phyloP scores from a whole-genome alignment of 164 flowering plant genomes.

The Vitis riparia region DNA sequence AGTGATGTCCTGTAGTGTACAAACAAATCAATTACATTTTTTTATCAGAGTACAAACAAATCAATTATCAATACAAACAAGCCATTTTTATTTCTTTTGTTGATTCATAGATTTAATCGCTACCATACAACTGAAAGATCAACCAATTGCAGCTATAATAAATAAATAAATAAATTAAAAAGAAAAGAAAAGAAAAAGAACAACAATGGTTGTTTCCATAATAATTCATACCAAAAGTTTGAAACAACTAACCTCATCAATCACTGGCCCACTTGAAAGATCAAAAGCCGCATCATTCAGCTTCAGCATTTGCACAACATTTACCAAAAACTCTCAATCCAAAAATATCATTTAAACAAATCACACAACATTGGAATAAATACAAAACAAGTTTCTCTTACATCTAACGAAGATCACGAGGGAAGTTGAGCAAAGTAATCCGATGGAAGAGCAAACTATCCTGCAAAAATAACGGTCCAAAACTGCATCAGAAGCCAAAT shows the following conservation, averaged over 20 bases:
- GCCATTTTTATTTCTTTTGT: too few species aligned
- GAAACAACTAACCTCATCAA: constrained; percentile 68
- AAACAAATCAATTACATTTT: too few species aligned
- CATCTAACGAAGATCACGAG: constrained; percentile 42
- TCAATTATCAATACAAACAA: too few species aligned
- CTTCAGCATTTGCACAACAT: constrained; percentile 35
- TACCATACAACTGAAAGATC: too few species aligned
- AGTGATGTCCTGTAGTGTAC: too few species aligned
- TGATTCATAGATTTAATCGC: too few species aligned
- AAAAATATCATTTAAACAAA: constrained; percentile 1
- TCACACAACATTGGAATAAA: not conserved
- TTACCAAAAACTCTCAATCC: constrained; percentile 18
- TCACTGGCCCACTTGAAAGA: constrained; percentile 79
- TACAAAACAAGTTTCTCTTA: constrained; percentile 9
- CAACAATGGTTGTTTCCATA: too few species aligned
- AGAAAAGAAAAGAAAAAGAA: too few species aligned
- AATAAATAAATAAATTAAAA: not conserved
- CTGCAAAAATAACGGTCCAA: constrained; percentile 31
- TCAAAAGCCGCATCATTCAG: constrained; percentile 98
- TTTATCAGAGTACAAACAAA: too few species aligned
- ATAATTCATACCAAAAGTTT: too few species aligned
- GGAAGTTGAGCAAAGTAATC: constrained; percentile 68
- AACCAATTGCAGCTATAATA: too few species aligned
- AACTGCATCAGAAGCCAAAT: not conserved
- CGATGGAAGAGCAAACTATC: constrained; percentile 70